These are phyloP conservation scores for Gastrodia elata DNA, from an alignment of 106 monocot genomes.

Conservation along the genomic window DNA sequence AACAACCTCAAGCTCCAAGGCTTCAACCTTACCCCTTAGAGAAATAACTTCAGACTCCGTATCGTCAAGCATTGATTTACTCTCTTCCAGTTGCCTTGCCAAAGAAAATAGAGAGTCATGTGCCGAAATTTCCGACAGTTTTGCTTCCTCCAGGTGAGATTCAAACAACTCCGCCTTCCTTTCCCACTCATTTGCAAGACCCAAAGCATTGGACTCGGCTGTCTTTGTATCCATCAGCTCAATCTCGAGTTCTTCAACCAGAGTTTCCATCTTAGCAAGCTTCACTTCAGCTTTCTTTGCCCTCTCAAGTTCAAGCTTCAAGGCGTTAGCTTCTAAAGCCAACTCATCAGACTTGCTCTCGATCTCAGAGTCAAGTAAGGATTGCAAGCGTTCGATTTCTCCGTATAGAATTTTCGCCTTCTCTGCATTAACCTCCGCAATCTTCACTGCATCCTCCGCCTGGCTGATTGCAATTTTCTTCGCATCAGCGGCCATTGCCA, in stretches of 20 bases:
- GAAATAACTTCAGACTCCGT: slow-evolving; percentile 20
- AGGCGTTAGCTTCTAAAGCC: slow-evolving; percentile 19
- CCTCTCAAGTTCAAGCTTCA: slow-evolving; percentile 37
- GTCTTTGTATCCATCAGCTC: slow-evolving; percentile 35
- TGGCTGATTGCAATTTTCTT: slow-evolving; percentile 39
- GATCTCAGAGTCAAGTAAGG: slow-evolving; percentile 27
- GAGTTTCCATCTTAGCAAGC: slow-evolving; percentile 20
- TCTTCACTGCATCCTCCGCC: slow-evolving; percentile 26
- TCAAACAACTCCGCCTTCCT: slow-evolving; percentile 28
- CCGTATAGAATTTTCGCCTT: slow-evolving; percentile 43
- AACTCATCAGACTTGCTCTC: slow-evolving; percentile 26
- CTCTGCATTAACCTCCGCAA: slow-evolving; percentile 39
- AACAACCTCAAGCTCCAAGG: slow-evolving; percentile 37
- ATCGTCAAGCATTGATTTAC: slow-evolving; percentile 18
- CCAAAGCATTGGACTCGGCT: slow-evolving; percentile 22
- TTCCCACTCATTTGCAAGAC: slow-evolving; percentile 37
- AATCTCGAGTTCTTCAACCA: slow-evolving; percentile 24
- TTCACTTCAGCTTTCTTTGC: slow-evolving; percentile 28
- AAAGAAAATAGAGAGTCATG: slow-evolving; percentile 15
- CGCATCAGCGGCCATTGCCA: slow-evolving; percentile 39
- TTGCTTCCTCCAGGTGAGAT: slow-evolving; percentile 19
- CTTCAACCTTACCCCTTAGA: slow-evolving; percentile 31
- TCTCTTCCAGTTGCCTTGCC: slow-evolving; percentile 28
- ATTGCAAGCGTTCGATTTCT: slow-evolving; percentile 51
- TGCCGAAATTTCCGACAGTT: slow-evolving; percentile 21